phyloP scores from a whole-genome alignment of 148 eudicot genomes.

The Cornus controversa region DNA sequence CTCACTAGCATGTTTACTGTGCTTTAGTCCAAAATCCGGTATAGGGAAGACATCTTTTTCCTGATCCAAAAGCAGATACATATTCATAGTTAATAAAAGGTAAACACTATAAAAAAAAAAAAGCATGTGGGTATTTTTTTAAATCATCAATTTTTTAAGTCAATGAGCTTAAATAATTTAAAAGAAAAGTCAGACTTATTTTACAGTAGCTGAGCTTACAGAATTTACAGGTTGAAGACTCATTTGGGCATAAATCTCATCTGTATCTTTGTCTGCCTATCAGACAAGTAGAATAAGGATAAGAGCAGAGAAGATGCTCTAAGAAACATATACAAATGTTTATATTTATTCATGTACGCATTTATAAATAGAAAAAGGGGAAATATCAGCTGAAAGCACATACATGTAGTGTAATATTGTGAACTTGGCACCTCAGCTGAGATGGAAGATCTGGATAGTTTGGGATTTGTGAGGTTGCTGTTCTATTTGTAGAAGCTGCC shows the following conservation, averaged over 20 bases:
- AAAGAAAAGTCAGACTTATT: background rate
- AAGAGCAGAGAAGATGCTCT: background rate
- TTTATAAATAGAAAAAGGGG: background rate
- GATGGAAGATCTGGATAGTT: slow-evolving; percentile 90
- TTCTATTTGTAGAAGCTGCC: slow-evolving; percentile 80
- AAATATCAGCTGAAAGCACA: background rate
- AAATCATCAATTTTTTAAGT: background rate
- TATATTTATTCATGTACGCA: background rate
- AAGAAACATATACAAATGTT: background rate
- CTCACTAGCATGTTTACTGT: slow-evolving; percentile 81
- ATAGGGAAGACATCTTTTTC: slow-evolving; percentile 81
- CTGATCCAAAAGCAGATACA: slow-evolving; percentile 32
- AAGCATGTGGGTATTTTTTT: background rate
- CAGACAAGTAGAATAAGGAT: slow-evolving; percentile 6
- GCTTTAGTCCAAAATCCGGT: slow-evolving; percentile 69
- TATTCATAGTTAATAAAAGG: background rate
- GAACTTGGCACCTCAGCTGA: slow-evolving; percentile 89
- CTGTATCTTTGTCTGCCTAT: slow-evolving; percentile 95
- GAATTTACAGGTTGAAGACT: slow-evolving; percentile 89
- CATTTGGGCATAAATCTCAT: slow-evolving; percentile 97
- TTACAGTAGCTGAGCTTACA: slow-evolving; percentile 36
- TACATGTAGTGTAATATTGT: slow-evolving; percentile 85
- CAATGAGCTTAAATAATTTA: background rate
- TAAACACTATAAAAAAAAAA: background rate
- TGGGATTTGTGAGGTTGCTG: slow-evolving; percentile 83